phyloP scores from a whole-genome alignment of 2,329 filamentous ascomycete species.

The Claviceps quebecensis region DNA sequence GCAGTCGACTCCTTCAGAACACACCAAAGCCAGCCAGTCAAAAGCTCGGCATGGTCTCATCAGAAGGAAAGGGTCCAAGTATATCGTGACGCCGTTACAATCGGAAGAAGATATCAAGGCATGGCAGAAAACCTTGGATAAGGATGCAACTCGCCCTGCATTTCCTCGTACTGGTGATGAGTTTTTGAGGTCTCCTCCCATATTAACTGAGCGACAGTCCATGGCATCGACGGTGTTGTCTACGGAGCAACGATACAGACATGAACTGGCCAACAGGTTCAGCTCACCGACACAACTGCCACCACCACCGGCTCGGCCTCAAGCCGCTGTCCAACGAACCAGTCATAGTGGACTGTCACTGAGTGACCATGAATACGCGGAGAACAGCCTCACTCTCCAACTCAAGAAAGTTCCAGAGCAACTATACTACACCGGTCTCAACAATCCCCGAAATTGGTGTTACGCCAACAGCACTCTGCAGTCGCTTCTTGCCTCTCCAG shows the following conservation, averaged over 20 bases:
- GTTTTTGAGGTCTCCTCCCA: conserved; percentile 69
- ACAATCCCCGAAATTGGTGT: conserved; percentile 72
- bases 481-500: conserved; percentile 58
- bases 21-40: conserved; percentile 6
- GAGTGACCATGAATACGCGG: conserved; percentile 17
- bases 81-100: conserved; percentile 53
- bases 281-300: conserved; percentile 34
- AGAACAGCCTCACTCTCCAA: conserved; percentile 20
- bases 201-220: conserved; percentile 46
- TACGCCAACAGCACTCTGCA: conserved; percentile 91
- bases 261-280: conserved; percentile 19
- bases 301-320: conserved; percentile 49
- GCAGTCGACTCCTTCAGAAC: conserved; percentile 26
- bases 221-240: conserved; percentile 34
- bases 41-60: conserved; percentile 14
- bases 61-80: conserved; percentile 27
- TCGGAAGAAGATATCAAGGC: conserved; percentile 68
- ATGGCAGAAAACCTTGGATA: conserved; percentile 65
- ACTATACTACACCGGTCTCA: conserved; percentile 47
- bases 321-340: conserved; percentile 50
- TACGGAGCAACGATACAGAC: conserved; percentile 12
- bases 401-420: conserved; percentile 25
- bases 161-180: conserved; percentile 66
- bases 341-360: conserved; percentile 66
- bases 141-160: conserved; percentile 40